Conservation (phyloP, 2,329 filamentous ascomycete species). For the Xylariaceae sp. region DNA sequence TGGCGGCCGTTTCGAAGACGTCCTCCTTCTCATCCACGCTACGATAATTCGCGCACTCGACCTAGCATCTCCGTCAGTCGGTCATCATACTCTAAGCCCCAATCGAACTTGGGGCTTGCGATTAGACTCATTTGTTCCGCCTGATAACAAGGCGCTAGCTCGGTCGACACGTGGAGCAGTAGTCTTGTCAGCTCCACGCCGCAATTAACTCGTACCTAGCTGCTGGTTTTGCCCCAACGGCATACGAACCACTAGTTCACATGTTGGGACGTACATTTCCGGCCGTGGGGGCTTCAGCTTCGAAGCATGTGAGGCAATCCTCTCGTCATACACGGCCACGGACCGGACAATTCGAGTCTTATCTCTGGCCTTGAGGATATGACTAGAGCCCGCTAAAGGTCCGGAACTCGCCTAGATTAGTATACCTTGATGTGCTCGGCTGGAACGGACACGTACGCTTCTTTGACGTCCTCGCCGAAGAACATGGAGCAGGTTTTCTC, state of each 20-base stretch:
- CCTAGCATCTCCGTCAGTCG: neutral
- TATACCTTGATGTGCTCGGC: neutral
- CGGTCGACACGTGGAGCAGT: neutral
- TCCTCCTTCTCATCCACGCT: no score
- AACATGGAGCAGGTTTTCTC: no score
- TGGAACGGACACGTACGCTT: neutral
- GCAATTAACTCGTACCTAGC: neutral
- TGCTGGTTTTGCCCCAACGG: neutral
- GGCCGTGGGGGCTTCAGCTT: no score
- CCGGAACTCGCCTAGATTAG: neutral
- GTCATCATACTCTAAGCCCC: neutral
- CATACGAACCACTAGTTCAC: neutral
- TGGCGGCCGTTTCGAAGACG: constrained; percentile 13
- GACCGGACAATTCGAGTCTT: neutral
- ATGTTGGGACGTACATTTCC: no score
- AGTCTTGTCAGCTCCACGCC: neutral
- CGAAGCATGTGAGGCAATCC: neutral
- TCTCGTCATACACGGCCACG: neutral
- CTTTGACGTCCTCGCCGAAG: neutral
- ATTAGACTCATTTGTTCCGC: neutral
- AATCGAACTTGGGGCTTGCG: neutral
- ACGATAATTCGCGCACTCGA: constrained; percentile 21
- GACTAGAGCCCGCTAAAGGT: no score
- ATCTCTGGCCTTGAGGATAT: neutral
- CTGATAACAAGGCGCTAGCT: neutral